These are phyloP conservation scores for Neurospora africana DNA, from an alignment of 495 filamentous ascomycete genomes.

Conservation along the genomic window DNA sequence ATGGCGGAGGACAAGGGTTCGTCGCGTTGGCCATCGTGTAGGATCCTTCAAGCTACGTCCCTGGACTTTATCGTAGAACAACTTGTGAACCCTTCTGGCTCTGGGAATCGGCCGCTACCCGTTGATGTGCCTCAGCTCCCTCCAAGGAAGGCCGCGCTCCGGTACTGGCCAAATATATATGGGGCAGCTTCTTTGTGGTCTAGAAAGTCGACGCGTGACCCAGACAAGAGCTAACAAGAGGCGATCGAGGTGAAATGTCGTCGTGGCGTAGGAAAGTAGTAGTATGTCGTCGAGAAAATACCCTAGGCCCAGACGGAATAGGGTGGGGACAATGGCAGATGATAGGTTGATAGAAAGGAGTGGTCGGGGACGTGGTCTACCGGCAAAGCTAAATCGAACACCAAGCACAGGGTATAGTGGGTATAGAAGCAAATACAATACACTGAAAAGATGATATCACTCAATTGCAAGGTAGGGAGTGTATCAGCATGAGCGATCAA, in stretches of 20 bases:
- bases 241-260: background rate
- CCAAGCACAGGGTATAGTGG: background rate
- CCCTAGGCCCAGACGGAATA: background rate
- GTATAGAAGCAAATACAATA: background rate
- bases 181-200: background rate
- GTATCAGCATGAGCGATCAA: background rate
- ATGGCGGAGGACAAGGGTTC: conserved; percentile 23
- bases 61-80: background rate
- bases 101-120: background rate
- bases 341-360: background rate
- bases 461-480: background rate
- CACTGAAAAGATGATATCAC: background rate
- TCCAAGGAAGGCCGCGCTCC: background rate
- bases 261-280: conserved; percentile 4
- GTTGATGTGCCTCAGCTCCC: background rate
- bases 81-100: background rate
- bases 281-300: conserved; percentile 3
- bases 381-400: background rate
- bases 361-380: background rate
- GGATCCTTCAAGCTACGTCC: background rate
- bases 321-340: background rate
- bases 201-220: background rate
- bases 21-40: conserved; percentile 7
- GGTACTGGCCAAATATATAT: background rate
- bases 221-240: background rate